Evolutionary conservation across 2,329 filamentous ascomycete genomes (phyloP).

Genomic region (Hypomyces perniciosus): DNA sequence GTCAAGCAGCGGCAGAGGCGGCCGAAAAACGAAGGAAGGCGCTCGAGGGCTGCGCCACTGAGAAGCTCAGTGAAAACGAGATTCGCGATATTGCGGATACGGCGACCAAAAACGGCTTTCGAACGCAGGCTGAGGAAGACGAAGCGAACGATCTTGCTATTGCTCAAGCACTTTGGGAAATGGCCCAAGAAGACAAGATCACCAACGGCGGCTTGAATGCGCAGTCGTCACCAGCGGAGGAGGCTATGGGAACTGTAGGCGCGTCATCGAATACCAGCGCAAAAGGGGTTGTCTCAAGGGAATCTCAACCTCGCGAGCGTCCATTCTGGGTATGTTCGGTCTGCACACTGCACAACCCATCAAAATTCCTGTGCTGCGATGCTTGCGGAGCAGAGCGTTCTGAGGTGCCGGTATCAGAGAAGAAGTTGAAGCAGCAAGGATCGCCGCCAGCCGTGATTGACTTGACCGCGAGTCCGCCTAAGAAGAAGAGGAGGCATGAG

Average conservation of each 20-base stretch:
- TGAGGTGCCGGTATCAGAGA: slow-evolving; percentile 9
- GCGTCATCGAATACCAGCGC: background rate
- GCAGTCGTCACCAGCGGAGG: slow-evolving; percentile 7
- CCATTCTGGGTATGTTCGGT: slow-evolving; percentile 45
- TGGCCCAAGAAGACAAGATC: slow-evolving; percentile 61
- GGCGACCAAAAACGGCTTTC: slow-evolving; percentile 67
- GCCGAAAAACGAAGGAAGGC: slow-evolving; percentile 61
- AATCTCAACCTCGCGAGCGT: background rate
- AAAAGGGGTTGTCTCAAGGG: background rate
- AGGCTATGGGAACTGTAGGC: slow-evolving; percentile 40
- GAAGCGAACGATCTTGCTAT: slow-evolving; percentile 85
- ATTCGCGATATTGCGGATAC: slow-evolving; percentile 58
- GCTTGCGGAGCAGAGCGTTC: slow-evolving; percentile 45
- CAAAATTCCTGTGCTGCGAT: slow-evolving; percentile 47
- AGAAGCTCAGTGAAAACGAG: slow-evolving; percentile 58
- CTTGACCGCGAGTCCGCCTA: slow-evolving; percentile 28
- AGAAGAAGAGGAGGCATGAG: slow-evolving; percentile 3
- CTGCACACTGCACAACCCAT: slow-evolving; percentile 53
- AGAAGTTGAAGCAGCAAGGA: slow-evolving; percentile 14
- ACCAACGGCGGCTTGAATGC: background rate
- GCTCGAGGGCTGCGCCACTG: slow-evolving; percentile 69
- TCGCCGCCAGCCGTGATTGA: slow-evolving; percentile 24
- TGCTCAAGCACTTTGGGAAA: slow-evolving; percentile 75
- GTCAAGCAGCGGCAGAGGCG: slow-evolving; percentile 65
- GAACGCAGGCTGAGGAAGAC: slow-evolving; percentile 79